These are phyloP conservation scores for Chytriomyces sp. DNA, from an alignment of 192 early-diverging fungal species.

Conservation along the genomic window DNA sequence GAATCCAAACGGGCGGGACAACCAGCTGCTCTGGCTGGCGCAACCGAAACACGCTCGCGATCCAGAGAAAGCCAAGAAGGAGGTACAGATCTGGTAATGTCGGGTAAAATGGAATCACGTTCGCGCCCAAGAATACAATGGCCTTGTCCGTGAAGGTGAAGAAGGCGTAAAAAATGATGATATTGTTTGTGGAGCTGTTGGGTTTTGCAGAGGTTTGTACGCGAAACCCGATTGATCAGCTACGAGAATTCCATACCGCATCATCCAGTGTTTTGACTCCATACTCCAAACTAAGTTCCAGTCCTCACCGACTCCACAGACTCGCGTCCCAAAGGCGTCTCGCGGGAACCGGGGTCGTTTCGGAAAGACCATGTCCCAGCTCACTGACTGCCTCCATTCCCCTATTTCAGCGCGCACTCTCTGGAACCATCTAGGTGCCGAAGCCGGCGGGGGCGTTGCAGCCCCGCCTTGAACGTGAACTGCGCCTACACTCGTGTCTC, in stretches of 20 bases:
- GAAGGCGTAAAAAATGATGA: background rate
- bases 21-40: slow-evolving; percentile 14
- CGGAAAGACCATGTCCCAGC: background rate
- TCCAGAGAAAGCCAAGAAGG: background rate
- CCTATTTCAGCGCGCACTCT: background rate
- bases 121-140: background rate
- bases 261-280: slow-evolving; percentile 5
- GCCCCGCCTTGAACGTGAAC: too few relatives aligned
- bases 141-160: background rate
- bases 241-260: background rate
- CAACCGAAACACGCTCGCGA: slow-evolving; percentile 4
- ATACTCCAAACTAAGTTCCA: background rate
- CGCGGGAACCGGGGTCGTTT: background rate
- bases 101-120: slow-evolving; percentile 17
- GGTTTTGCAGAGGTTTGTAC: background rate
- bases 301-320: background rate
- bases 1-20: background rate
- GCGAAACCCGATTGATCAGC: background rate
- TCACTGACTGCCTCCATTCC: background rate
- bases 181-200: background rate
- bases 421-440: background rate
- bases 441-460: too few relatives aligned
- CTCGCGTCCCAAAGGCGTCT: background rate
- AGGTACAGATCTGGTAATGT: slow-evolving; percentile 1
- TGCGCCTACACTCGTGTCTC: too few relatives aligned